Percentiles rank a stretch among this genome's conserved stretches.
Evolutionary conservation across 2,329 filamentous ascomycete genomes (phyloP).

Genomic region (Graphilbum fragrans): DNA sequence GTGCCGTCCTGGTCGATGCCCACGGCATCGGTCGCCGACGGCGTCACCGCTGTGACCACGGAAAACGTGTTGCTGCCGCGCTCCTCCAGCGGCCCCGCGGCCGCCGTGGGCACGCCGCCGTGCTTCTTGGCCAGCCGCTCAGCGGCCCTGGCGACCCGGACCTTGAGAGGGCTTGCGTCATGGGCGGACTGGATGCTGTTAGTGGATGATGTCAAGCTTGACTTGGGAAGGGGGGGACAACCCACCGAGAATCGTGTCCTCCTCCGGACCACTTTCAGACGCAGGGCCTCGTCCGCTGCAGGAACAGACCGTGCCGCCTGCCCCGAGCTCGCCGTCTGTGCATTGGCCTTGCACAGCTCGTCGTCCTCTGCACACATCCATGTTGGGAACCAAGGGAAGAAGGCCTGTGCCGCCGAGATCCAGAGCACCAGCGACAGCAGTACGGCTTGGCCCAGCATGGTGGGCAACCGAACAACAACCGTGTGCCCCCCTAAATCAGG

Average conservation of each 20-base stretch:
- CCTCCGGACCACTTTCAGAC: slow-evolving; percentile 5
- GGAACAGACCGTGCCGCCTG: background rate
- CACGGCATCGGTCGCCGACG: slow-evolving; percentile 33
- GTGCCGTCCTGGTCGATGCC: slow-evolving; percentile 52
- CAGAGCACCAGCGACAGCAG: slow-evolving; percentile 36
- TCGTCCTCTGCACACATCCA: slow-evolving; percentile 15
- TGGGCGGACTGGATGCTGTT: slow-evolving; percentile 8
- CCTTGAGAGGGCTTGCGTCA: slow-evolving; percentile 19
- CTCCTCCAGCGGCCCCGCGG: slow-evolving; percentile 9
- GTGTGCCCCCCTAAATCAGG: too few species aligned
- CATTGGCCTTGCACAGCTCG: slow-evolving; percentile 11
- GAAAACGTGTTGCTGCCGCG: slow-evolving; percentile 30
- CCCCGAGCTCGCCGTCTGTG: background rate
- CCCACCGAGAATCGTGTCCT: background rate
- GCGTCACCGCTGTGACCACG: slow-evolving; percentile 31
- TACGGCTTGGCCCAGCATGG: slow-evolving; percentile 25
- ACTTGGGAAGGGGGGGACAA: background rate
- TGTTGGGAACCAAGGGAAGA: slow-evolving; percentile 31
- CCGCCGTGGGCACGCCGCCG: too few species aligned
- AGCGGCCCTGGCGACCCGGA: slow-evolving; percentile 25
- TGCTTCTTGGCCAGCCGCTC: slow-evolving; percentile 28
- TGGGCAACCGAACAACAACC: too few species aligned
- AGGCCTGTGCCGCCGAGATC: slow-evolving; percentile 31
- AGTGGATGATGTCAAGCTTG: background rate
- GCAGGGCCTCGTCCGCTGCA: background rate